Percentiles rank a stretch among this genome's conserved stretches.
phyloP scores from a whole-genome alignment of 2,329 filamentous ascomycete species.

The Colletotrichum destructivum region DNA sequence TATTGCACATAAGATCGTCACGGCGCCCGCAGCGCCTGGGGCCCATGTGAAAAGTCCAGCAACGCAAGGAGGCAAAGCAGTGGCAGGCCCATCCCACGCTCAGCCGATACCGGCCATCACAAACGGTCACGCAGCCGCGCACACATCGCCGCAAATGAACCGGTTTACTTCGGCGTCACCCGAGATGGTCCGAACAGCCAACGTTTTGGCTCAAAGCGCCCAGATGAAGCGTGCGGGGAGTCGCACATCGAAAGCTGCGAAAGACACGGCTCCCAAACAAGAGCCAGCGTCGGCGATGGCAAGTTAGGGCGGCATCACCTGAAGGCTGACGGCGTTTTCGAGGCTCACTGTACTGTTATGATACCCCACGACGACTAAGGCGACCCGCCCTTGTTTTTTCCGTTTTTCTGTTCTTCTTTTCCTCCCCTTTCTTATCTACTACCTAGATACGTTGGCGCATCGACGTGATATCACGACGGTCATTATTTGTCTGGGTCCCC shows the following conservation, averaged over 20 bases:
- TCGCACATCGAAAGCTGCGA: conserved; percentile 41
- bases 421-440: neutral
- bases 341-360: conserved; percentile 43
- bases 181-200: conserved; percentile 40
- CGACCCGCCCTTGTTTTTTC: conserved; percentile 10
- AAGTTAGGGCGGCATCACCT: conserved; percentile 39
- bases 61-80: conserved; percentile 33
- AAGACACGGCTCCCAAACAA: conserved; percentile 41
- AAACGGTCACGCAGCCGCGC: conserved; percentile 31
- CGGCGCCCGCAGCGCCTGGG: conserved; percentile 49
- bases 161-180: conserved; percentile 39
- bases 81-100: conserved; percentile 25
- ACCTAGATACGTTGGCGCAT: conserved; percentile 10
- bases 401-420: neutral
- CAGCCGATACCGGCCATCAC: conserved; percentile 23
- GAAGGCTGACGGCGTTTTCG: conserved; percentile 40
- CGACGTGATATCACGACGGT: neutral
- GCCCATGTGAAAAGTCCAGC: conserved; percentile 27
- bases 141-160: conserved; percentile 27
- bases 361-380: conserved; percentile 43
- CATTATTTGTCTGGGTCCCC: conserved; percentile 10
- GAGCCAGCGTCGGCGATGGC: conserved; percentile 40
- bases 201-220: conserved; percentile 38
- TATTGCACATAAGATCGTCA: conserved; percentile 72
- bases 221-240: conserved; percentile 42